Evolutionary conservation across 768 basidiomycete genomes (phyloP).

Genomic region (Boletus sp.): DNA sequence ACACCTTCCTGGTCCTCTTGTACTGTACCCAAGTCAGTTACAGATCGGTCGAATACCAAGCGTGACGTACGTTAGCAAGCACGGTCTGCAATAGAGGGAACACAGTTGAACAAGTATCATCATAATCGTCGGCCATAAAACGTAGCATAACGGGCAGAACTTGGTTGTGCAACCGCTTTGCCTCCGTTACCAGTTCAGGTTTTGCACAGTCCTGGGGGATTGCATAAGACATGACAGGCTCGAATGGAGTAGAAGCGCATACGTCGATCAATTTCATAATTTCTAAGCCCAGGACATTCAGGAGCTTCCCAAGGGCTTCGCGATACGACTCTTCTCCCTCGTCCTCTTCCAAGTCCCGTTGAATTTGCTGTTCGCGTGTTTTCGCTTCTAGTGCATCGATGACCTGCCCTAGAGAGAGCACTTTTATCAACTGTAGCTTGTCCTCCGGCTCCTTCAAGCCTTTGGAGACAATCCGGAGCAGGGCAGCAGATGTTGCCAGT

Average conservation of each 20-base stretch:
- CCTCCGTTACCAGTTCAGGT: conserved; percentile 63
- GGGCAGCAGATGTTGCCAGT: conserved; percentile 74
- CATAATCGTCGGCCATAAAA: conserved; percentile 87
- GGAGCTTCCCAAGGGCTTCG: conserved; percentile 80
- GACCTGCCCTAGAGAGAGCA: conserved; percentile 82
- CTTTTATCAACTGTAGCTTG: conserved; percentile 86
- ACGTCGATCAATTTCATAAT: conserved; percentile 84
- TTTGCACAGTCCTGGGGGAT: conserved; percentile 53
- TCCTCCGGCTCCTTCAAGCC: conserved; percentile 90
- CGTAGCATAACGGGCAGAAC: conserved; percentile 79
- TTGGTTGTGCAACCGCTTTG: conserved; percentile 59
- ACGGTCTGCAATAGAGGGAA: conserved; percentile 78
- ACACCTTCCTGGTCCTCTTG: conserved; percentile 67
- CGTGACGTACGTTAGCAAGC: conserved; percentile 60
- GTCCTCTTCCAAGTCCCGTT: conserved; percentile 68
- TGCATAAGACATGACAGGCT: conserved; percentile 1
- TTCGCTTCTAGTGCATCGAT: conserved; percentile 78
- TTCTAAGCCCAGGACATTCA: conserved; percentile 82
- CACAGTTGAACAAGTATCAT: conserved; percentile 84
- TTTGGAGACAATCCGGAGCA: conserved; percentile 84
- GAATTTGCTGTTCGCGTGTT: conserved; percentile 63
- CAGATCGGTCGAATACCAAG: neutral
- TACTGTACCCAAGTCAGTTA: conserved; percentile 51
- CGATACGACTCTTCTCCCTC: conserved; percentile 89
- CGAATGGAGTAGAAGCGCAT: conserved; percentile 3